Conservation (phyloP, 2,329 filamentous ascomycete species). For the Arthrobotrys iridis region DNA sequence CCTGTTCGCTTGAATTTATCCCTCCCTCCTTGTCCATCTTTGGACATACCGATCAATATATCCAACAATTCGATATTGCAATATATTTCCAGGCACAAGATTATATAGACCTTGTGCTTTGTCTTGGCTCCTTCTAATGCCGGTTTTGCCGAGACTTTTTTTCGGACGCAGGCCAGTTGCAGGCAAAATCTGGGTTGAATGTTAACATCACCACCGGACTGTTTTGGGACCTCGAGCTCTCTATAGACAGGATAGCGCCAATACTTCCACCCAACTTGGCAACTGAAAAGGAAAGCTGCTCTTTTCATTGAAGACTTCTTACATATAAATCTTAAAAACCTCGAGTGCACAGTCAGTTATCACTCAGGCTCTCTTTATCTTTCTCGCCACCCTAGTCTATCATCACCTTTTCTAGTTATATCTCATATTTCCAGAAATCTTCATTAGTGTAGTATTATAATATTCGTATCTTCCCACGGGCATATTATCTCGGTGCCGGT, state of each 20-base stretch:
- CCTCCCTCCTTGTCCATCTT: not conserved
- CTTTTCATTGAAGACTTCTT: not conserved
- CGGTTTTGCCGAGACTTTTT: not conserved
- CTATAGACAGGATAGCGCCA: conserved; percentile 2
- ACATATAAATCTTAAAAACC: conserved; percentile 15
- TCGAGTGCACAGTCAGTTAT: not conserved
- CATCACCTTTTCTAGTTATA: not conserved
- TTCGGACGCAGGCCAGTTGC: not conserved
- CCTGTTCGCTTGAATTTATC: conserved; percentile 6
- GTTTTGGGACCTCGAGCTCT: not conserved
- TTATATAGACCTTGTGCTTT: not conserved
- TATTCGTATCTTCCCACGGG: not conserved
- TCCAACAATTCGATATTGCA: not conserved
- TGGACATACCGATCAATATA: not conserved
- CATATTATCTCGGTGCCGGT: not conserved
- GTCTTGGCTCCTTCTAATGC: conserved; percentile 29
- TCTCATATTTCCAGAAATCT: not conserved
- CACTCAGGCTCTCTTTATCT: not conserved
- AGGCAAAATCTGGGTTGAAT: not conserved
- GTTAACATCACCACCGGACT: not conserved
- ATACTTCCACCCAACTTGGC: conserved; percentile 18
- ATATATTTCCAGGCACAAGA: conserved; percentile 1
- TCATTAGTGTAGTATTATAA: not conserved
- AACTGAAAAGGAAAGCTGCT: not conserved
- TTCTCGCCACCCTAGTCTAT: not conserved